Evolutionary conservation across 2,329 filamentous ascomycete genomes (phyloP).

Genomic region (Sporothrix brunneoviolacea): DNA sequence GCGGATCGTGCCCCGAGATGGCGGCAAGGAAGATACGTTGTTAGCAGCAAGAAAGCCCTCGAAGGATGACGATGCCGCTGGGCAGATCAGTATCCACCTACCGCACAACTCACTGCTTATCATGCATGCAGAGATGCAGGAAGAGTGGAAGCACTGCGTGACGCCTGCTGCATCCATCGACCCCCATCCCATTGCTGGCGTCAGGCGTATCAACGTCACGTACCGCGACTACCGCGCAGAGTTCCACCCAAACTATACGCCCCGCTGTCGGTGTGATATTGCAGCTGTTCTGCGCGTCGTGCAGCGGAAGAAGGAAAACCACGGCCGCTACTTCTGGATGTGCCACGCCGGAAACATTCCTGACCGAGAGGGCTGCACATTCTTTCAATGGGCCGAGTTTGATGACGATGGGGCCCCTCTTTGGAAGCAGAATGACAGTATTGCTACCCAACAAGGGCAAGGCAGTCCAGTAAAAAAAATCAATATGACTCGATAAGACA

Average conservation of each 20-base stretch:
- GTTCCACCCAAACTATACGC: slow-evolving; percentile 71
- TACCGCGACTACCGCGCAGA: slow-evolving; percentile 78
- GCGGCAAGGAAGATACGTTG: slow-evolving; percentile 34
- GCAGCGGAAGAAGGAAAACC: slow-evolving; percentile 67
- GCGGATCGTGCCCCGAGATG: slow-evolving; percentile 56
- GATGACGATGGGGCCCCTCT: slow-evolving; percentile 77
- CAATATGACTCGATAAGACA: background rate
- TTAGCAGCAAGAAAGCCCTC: background rate
- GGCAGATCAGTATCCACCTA: slow-evolving; percentile 86
- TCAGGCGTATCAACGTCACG: slow-evolving; percentile 83
- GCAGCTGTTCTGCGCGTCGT: slow-evolving; percentile 68
- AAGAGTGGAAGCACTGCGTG: slow-evolving; percentile 91
- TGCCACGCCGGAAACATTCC: slow-evolving; percentile 71
- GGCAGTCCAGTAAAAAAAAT: background rate
- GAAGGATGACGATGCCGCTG: slow-evolving; percentile 55
- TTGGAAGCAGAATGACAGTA: slow-evolving; percentile 34
- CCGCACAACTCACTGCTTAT: slow-evolving; percentile 90
- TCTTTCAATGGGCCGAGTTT: slow-evolving; percentile 82
- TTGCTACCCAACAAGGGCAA: background rate
- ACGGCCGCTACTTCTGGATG: slow-evolving; percentile 84
- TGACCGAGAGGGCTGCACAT: slow-evolving; percentile 62
- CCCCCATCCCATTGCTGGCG: slow-evolving; percentile 75
- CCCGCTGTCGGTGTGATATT: slow-evolving; percentile 67
- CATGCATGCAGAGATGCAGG: slow-evolving; percentile 98
- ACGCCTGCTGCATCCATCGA: slow-evolving; percentile 68